phyloP scores from a whole-genome alignment of 148 eudicot species.

The Silene conica region DNA sequence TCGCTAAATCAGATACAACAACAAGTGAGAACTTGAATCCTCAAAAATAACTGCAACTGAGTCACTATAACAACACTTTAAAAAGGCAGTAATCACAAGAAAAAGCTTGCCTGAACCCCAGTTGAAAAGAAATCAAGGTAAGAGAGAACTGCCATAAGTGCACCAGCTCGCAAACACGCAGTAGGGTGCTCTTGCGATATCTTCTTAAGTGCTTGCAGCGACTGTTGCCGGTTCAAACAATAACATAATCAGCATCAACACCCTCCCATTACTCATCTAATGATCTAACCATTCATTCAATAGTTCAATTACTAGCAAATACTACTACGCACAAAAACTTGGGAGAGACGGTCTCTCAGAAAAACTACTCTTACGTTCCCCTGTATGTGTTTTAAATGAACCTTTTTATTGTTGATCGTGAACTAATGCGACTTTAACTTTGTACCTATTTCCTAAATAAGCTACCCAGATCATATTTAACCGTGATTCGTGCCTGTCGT shows the following conservation, averaged over 20 bases:
- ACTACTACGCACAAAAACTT: not conserved
- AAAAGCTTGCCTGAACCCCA: conserved; percentile 73
- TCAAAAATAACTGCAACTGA: not conserved
- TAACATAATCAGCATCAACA: conserved; percentile 1
- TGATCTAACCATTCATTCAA: not conserved
- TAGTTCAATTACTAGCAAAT: not conserved
- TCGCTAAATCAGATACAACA: conserved; percentile 44
- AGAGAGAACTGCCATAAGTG: conserved; percentile 97
- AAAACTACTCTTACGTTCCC: too few species aligned
- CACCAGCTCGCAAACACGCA: conserved; percentile 95
- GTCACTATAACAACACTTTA: conserved; percentile 1
- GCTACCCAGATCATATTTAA: too few species aligned
- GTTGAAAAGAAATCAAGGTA: conserved; percentile 98
- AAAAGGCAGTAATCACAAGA: not conserved
- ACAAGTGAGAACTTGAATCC: not conserved
- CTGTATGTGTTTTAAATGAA: too few species aligned
- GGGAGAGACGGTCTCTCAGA: too few species aligned
- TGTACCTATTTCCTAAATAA: too few species aligned
- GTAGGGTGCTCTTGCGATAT: conserved; percentile 97
- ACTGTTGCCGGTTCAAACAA: conserved; percentile 42
- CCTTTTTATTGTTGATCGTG: too few species aligned
- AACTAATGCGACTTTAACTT: too few species aligned
- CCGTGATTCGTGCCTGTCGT: too few species aligned
- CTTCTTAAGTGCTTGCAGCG: conserved; percentile 96
- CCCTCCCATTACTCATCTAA: not conserved